Evolutionary conservation across 2,329 filamentous ascomycete genomes (phyloP).

Genomic region (Helminthosporium solani): DNA sequence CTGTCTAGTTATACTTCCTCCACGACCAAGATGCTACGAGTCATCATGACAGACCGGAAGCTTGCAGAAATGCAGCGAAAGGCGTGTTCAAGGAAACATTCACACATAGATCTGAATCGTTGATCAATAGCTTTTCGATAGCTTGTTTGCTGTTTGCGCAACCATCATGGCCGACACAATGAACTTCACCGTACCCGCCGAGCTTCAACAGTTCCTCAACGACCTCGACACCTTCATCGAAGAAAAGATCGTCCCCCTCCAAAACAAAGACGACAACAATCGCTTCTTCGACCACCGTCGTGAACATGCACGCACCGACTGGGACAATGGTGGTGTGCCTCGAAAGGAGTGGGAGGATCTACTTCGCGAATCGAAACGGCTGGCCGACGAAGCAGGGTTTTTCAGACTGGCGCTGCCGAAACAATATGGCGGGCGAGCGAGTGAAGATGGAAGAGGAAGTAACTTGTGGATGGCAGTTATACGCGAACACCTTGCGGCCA

Average conservation of each 20-base stretch:
- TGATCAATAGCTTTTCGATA: background rate
- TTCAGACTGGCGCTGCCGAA: constrained; percentile 59
- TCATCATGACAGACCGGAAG: constrained; percentile 31
- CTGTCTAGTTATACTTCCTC: constrained; percentile 5
- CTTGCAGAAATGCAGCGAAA: constrained; percentile 9
- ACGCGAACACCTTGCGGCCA: constrained; percentile 59
- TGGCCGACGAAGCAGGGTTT: constrained; percentile 62
- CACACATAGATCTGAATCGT: constrained; percentile 1
- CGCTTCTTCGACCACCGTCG: constrained; percentile 67
- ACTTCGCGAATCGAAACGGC: constrained; percentile 49
- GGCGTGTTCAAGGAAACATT: background rate
- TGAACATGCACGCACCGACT: constrained; percentile 63
- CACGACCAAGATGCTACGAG: constrained; percentile 27
- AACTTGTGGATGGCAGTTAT: constrained; percentile 67
- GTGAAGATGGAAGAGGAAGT: constrained; percentile 44
- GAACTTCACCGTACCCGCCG: constrained; percentile 58
- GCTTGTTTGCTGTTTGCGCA: background rate
- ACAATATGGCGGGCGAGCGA: constrained; percentile 56
- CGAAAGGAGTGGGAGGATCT: constrained; percentile 60
- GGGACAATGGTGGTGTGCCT: constrained; percentile 59
- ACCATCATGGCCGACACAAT: constrained; percentile 36
- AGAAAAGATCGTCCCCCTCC: constrained; percentile 54
- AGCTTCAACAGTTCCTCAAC: constrained; percentile 50
- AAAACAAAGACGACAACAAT: constrained; percentile 59
- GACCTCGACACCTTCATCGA: constrained; percentile 61